phyloP scores from a whole-genome alignment of 1,139 yeast species.

The Meyerozyma smithsonii region DNA sequence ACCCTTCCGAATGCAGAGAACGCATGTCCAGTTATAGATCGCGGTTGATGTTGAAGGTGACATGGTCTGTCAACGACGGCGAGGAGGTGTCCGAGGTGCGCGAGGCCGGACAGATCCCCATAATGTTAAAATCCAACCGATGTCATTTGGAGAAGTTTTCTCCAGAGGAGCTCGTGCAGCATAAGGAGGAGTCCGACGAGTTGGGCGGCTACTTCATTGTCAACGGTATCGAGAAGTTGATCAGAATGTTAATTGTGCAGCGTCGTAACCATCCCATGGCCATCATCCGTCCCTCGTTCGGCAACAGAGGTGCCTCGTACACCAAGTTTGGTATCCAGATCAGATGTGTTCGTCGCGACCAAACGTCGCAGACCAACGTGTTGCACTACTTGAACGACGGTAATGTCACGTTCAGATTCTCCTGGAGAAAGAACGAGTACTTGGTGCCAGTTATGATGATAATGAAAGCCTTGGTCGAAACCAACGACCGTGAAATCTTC shows the following conservation, averaged over 20 bases:
- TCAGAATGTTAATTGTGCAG: constrained; percentile 96
- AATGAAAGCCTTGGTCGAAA: constrained; percentile 81
- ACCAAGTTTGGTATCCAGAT: constrained; percentile 90
- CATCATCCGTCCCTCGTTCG: constrained; percentile 88
- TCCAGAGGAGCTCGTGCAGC: constrained; percentile 73
- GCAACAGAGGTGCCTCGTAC: constrained; percentile 89
- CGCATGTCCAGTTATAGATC: constrained; percentile 75
- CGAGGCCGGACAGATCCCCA: constrained; percentile 89
- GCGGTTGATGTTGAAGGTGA: constrained; percentile 68
- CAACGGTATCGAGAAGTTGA: constrained; percentile 93
- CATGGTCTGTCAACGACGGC: constrained; percentile 83
- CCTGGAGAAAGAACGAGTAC: constrained; percentile 96
- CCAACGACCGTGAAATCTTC: constrained; percentile 91
- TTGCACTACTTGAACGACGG: constrained; percentile 94
- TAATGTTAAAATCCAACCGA: constrained; percentile 85
- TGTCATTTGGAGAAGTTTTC: constrained; percentile 84
- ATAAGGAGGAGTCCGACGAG: constrained; percentile 91
- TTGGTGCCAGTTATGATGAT: constrained; percentile 91
- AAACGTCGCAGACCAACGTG: constrained; percentile 94
- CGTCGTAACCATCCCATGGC: constrained; percentile 99
- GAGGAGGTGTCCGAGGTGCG: constrained; percentile 78
- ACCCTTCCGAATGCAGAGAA: constrained; percentile 89
- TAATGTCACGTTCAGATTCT: constrained; percentile 90
- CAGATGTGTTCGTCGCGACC: constrained; percentile 93
- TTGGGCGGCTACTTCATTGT: constrained; percentile 95